Evolutionary conservation across 2,329 filamentous ascomycete species (phyloP).

Genomic region (Fusarium oxysporum): DNA sequence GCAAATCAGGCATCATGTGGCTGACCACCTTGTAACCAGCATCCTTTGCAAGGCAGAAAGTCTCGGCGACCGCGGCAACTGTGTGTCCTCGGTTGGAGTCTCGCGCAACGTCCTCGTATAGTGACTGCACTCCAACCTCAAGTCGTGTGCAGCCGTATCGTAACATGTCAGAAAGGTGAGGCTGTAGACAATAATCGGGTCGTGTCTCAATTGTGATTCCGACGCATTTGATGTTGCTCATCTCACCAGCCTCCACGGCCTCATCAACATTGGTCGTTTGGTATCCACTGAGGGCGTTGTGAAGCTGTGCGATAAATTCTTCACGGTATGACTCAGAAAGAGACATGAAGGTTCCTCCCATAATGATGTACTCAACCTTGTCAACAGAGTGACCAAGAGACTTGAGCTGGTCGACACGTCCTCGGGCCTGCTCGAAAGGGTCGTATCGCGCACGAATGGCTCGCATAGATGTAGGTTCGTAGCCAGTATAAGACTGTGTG

Average conservation of each 20-base stretch:
- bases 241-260: constrained; percentile 91
- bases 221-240: constrained; percentile 97
- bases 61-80: constrained; percentile 93
- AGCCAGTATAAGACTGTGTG: constrained; percentile 98
- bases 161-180: constrained; percentile 95
- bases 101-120: constrained; percentile 98
- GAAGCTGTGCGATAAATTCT: constrained; percentile 92
- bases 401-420: constrained; percentile 96
- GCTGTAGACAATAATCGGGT: constrained; percentile 95
- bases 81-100: constrained; percentile 98
- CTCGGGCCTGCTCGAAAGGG: constrained; percentile 95
- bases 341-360: constrained; percentile 99
- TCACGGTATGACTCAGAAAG: constrained; percentile 89
- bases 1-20: constrained; percentile 99
- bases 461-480: constrained; percentile 98
- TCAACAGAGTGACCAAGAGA: constrained; percentile 96
- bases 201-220: constrained; percentile 98
- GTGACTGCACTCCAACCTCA: constrained; percentile 93
- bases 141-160: constrained; percentile 96
- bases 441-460: constrained; percentile 97
- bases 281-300: constrained; percentile 97
- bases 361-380: constrained; percentile 99
- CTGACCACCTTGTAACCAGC: constrained; percentile 99
- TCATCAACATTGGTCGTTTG: constrained; percentile 95
- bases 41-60: constrained; percentile 96